Conservation (phyloP, 345 rosid species). For the Eucalyptus lansdowneana region DNA sequence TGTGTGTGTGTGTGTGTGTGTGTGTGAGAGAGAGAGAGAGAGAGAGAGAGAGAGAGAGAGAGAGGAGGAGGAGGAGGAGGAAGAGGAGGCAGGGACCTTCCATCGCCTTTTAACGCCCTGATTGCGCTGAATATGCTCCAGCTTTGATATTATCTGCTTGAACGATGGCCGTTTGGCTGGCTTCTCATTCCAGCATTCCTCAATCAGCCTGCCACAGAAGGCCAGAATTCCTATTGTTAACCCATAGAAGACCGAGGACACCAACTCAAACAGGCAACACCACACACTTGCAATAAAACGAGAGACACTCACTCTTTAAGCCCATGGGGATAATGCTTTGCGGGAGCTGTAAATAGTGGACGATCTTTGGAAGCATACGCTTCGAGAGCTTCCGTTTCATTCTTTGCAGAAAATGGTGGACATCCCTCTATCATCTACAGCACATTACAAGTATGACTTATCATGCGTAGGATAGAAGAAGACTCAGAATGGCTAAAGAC, state of each 20-base stretch:
- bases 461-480: background rate
- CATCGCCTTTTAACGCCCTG: constrained; percentile 59
- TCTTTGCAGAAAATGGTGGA: constrained; percentile 57
- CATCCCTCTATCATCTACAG: constrained; percentile 81
- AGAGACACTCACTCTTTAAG: constrained; percentile 51
- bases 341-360: constrained; percentile 66
- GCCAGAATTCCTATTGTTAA: background rate
- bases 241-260: background rate
- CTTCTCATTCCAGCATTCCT: constrained; percentile 81
- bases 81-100: constrained; percentile 37
- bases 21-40: background rate
- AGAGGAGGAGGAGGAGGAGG: background rate
- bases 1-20: too few species aligned
- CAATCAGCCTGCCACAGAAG: constrained; percentile 52
- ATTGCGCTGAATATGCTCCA: constrained; percentile 41
- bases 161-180: constrained; percentile 75
- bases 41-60: background rate
- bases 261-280: background rate
- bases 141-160: constrained; percentile 49
- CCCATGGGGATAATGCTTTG: constrained; percentile 69
- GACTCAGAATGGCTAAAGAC: background rate
- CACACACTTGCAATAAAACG: background rate
- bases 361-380: constrained; percentile 38
- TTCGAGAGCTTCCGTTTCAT: constrained; percentile 48
- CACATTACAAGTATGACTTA: background rate